These are phyloP conservation scores for Sisymbrium irio DNA, from an alignment of 345 rosid species.

Conservation along the genomic window DNA sequence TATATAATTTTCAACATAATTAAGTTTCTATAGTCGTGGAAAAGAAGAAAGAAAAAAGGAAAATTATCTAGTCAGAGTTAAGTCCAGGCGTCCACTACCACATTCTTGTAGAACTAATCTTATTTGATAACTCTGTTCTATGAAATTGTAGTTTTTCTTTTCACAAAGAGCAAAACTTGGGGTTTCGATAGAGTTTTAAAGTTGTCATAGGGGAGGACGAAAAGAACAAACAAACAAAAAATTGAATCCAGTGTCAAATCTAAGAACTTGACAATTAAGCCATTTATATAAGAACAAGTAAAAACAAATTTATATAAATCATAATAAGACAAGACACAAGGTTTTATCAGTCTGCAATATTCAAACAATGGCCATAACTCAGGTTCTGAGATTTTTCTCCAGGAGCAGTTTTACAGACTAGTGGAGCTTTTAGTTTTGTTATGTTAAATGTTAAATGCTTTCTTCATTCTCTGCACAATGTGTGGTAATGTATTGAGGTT, in stretches of 20 bases:
- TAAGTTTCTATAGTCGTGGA: too few relatives aligned
- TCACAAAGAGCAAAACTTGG: too few relatives aligned
- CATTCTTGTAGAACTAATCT: too few relatives aligned
- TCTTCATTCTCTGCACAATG: conserved; percentile 62
- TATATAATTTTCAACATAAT: too few relatives aligned
- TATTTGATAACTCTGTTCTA: too few relatives aligned
- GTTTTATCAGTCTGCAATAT: neutral
- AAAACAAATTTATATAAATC: neutral
- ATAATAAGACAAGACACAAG: neutral
- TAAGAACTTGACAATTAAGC: neutral
- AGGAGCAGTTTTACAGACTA: neutral
- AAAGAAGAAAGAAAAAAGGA: too few relatives aligned
- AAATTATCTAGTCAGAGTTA: too few relatives aligned
- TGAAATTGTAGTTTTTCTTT: too few relatives aligned
- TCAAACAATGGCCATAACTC: conserved; percentile 10
- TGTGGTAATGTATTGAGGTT: conserved; percentile 67
- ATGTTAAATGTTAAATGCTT: conserved; percentile 48
- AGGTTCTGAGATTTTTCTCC: neutral
- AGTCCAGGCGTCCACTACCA: too few relatives aligned
- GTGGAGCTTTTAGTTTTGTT: conserved; percentile 12
- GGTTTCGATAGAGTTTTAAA: too few relatives aligned
- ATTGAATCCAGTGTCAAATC: neutral
- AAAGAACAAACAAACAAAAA: neutral
- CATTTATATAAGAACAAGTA: neutral
- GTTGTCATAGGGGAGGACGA: too few relatives aligned